Percentiles rank a stretch among this genome's conserved stretches.
Evolutionary conservation across 495 filamentous ascomycete species (phyloP).

Genomic region (Penicillium canariense): DNA sequence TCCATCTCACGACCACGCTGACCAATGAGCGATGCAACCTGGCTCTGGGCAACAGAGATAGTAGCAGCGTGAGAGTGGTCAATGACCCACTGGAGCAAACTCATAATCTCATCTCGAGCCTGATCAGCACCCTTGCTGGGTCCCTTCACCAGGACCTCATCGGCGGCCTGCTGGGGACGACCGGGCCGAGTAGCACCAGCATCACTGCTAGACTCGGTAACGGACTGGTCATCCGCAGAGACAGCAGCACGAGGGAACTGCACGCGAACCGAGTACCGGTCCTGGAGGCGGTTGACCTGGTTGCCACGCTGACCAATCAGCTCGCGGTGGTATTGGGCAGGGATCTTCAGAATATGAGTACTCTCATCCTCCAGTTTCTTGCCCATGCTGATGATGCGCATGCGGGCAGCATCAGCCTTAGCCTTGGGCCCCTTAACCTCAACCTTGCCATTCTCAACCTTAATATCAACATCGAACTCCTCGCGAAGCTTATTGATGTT

Average conservation of each 20-base stretch:
- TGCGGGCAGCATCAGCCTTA: slow-evolving; percentile 79
- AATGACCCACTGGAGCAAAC: slow-evolving; percentile 77
- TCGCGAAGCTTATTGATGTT: slow-evolving; percentile 95
- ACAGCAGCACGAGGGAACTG: slow-evolving; percentile 81
- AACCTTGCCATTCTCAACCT: slow-evolving; percentile 71
- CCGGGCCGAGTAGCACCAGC: slow-evolving; percentile 56
- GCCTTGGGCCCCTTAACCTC: slow-evolving; percentile 70
- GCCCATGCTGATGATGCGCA: slow-evolving; percentile 69
- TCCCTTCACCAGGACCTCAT: slow-evolving; percentile 89
- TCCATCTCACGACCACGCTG: slow-evolving; percentile 88
- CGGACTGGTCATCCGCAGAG: slow-evolving; percentile 65
- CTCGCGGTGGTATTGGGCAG: slow-evolving; percentile 80
- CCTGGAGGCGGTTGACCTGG: slow-evolving; percentile 69
- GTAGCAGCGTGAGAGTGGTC: slow-evolving; percentile 77
- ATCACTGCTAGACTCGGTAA: slow-evolving; percentile 69
- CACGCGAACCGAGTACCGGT: slow-evolving; percentile 86
- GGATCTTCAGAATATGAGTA: slow-evolving; percentile 81
- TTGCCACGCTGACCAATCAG: slow-evolving; percentile 63
- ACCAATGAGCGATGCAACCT: slow-evolving; percentile 86
- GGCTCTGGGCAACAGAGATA: slow-evolving; percentile 81
- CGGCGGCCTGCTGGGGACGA: slow-evolving; percentile 69
- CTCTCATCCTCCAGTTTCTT: slow-evolving; percentile 85
- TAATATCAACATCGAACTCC: slow-evolving; percentile 96
- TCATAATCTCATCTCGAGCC: slow-evolving; percentile 84
- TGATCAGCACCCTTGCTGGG: slow-evolving; percentile 88